Base-by-base conservation (phyloP, 139 green algal genomes). In the Tetraselmis striata region DNA sequence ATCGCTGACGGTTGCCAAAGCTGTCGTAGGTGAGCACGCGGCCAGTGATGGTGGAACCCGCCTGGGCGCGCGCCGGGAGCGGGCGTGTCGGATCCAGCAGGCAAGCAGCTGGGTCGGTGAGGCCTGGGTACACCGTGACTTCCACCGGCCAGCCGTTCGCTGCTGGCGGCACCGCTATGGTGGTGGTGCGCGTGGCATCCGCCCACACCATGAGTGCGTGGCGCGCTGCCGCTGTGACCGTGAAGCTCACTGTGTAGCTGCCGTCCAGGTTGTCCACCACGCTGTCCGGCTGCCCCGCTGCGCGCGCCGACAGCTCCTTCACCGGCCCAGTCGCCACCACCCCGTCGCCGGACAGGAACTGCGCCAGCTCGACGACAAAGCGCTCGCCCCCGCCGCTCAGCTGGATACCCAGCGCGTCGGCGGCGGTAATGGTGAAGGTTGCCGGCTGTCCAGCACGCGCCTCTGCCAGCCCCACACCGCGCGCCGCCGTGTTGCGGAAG, bases 191-290 rank as follows among this genome's bases (percentile, higher is more conserved):
- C 18, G 45, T 18, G 45, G 45, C 45, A 67, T 67, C 45, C 11
- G 45, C 45, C 45, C 45, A 77, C 25, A 77, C 74, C 74, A 31
- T 28, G 5, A 77, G 25, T 22, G 25, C 22, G 25, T 30, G 23
- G 2, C 23, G 74, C 23, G 26, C 25, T 18, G 74, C n/a, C 2
- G 74, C n/a, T 2, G 25, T 77, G 74, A 77, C 26, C 2, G 74
- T 77, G 74, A 28, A 77, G 26, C n/a, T 28, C 23, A 29, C 74
- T 11, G 74, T 77, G 74, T 77, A 77, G 74, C 5, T 77, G 26
- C 74, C 74, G 74, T 77, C 74, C 23, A 31, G 26, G 74, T 77
- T 77, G 74, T 77, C 74, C 2, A 77, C 74, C 26, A 77, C n/a
- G 2, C 26, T 31, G 74, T 77, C 23, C 2, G 74, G 26, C 74